Percentiles rank a stretch among this genome's conserved stretches.
Conservation (phyloP, 768 basidiomycete species). For the Cyathus striatus region DNA sequence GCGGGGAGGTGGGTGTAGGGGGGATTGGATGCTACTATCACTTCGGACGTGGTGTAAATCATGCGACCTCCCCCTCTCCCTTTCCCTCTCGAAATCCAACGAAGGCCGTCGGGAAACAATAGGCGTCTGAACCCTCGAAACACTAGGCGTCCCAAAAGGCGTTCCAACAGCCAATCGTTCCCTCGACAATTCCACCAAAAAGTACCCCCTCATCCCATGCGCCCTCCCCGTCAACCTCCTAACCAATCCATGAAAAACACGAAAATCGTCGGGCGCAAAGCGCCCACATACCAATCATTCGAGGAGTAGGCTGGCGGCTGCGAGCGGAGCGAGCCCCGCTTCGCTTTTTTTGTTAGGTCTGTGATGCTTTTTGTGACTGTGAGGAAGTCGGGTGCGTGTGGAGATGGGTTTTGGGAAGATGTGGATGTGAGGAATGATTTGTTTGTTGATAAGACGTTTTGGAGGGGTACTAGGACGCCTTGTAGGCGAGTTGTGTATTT, state of each 20-base stretch:
- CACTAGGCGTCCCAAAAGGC: conserved; percentile 8
- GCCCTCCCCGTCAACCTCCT: conserved; percentile 50
- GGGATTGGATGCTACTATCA: neutral
- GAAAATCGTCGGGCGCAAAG: conserved; percentile 55
- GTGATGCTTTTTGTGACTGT: conserved; percentile 23
- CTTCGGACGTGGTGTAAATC: neutral
- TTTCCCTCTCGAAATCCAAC: too few relatives aligned
- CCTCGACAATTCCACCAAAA: conserved; percentile 57
- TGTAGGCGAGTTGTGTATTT: conserved; percentile 50
- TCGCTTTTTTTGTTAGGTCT: conserved; percentile 33
- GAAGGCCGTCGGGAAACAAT: too few relatives aligned
- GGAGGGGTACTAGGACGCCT: conserved; percentile 43
- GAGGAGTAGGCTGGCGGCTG: conserved; percentile 47
- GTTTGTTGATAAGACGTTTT: conserved; percentile 40
- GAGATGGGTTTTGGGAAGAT: conserved; percentile 19
- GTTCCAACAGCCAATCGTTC: conserved; percentile 45
- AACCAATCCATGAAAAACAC: conserved; percentile 40
- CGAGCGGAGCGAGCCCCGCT: conserved; percentile 44
- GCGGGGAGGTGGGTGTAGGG: neutral
- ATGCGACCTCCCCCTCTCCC: too few relatives aligned
- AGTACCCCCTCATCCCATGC: conserved; percentile 60
- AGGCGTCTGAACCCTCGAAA: too few relatives aligned
- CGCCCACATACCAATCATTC: conserved; percentile 58
- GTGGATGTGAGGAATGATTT: conserved; percentile 35
- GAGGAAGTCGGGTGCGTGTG: conserved; percentile 34